Percentiles rank a stretch among this genome's conserved stretches.
phyloP scores from a whole-genome alignment of 768 basidiomycete species.

The Boletus pseudo-olivaceus region DNA sequence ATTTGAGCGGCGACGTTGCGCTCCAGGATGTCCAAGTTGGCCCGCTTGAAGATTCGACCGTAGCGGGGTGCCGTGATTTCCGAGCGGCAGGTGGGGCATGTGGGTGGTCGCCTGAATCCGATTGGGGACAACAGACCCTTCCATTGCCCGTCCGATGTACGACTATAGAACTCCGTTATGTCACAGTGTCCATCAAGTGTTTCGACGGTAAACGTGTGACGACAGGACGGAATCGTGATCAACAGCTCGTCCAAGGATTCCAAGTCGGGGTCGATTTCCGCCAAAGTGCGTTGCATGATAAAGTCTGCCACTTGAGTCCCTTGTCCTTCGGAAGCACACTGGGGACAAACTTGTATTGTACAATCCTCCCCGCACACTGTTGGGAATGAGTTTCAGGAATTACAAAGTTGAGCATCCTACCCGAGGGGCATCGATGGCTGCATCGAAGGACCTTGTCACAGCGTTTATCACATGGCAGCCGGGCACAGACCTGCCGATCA shows the following conservation, averaged over 20 bases:
- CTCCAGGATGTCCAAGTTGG: constrained; percentile 63
- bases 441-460: constrained; percentile 51
- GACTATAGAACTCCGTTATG: constrained; percentile 49
- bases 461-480: constrained; percentile 58
- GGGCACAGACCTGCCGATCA: constrained; percentile 50
- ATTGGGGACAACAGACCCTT: constrained; percentile 40
- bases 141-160: constrained; percentile 38
- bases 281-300: constrained; percentile 49
- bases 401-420: constrained; percentile 32
- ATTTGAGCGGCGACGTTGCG: constrained; percentile 54
- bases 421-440: constrained; percentile 65
- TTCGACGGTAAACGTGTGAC: constrained; percentile 68
- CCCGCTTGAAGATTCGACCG: constrained; percentile 57
- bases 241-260: constrained; percentile 46
- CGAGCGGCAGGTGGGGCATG: constrained; percentile 60
- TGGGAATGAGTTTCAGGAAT: neutral
- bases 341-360: constrained; percentile 47
- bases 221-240: constrained; percentile 59
- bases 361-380: constrained; percentile 71
- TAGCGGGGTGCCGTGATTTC: constrained; percentile 59
- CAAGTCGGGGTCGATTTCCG: constrained; percentile 42
- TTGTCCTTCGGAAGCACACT: constrained; percentile 41
- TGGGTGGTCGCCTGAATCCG: constrained; percentile 41
- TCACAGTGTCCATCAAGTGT: constrained; percentile 61
- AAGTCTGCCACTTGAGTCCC: constrained; percentile 53